A percentile compares a stretch with the other conserved stretches of the same genome.
Conservation (phyloP, 176 grass and related monocot genomes). For the Zea luxurians region DNA sequence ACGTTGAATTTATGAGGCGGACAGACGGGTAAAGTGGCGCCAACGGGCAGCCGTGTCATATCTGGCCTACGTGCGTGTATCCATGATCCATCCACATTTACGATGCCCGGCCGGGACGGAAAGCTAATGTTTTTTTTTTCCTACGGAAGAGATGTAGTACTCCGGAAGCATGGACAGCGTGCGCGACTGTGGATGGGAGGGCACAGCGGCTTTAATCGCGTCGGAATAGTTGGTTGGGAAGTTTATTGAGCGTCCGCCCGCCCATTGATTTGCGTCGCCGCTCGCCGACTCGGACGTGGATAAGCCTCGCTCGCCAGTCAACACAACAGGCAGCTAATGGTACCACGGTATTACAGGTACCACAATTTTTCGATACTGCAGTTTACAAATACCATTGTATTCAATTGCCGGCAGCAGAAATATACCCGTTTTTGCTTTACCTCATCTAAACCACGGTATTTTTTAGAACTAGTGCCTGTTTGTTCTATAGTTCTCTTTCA, state of each 20-base stretch:
- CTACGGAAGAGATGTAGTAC: background rate
- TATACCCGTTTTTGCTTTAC: too few species aligned
- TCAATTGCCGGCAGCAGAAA: too few species aligned
- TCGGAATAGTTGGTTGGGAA: slow-evolving; percentile 48
- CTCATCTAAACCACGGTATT: too few species aligned
- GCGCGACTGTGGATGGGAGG: background rate
- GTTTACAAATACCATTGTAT: too few species aligned
- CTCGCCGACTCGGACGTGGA: background rate
- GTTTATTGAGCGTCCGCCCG: slow-evolving; percentile 15
- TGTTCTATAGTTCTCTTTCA: too few species aligned
- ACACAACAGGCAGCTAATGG: background rate
- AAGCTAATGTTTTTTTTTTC: background rate
- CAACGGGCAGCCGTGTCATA: background rate
- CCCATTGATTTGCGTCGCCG: slow-evolving; percentile 36
- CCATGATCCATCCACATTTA: slow-evolving; percentile 8
- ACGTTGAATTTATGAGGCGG: slow-evolving; percentile 27
- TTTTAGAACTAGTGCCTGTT: too few species aligned
- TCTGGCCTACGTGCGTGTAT: background rate
- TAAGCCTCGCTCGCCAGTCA: background rate
- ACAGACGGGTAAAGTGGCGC: background rate
- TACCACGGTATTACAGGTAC: too few species aligned
- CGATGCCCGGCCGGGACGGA: slow-evolving; percentile 14
- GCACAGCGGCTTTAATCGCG: slow-evolving; percentile 43
- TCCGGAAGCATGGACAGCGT: background rate
- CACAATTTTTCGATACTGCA: too few species aligned